A percentile compares a stretch with the other conserved stretches of the same genome.
Conservation (phyloP, 1,284 basidiomycete species). For the Ustilago crameri region DNA sequence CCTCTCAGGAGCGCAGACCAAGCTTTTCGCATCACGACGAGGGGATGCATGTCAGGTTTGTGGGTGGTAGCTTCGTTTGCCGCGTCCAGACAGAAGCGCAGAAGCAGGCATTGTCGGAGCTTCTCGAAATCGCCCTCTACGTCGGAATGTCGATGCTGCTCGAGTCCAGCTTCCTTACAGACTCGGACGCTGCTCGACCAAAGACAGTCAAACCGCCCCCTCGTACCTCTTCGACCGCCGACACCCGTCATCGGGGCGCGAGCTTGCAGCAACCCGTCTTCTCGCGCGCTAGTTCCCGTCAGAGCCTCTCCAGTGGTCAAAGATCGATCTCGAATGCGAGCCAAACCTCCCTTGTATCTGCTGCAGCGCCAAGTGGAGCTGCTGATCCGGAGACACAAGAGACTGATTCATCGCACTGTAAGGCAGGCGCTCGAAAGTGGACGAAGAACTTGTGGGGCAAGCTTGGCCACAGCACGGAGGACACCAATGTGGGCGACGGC, state of each 20-base stretch:
- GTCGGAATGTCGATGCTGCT: slow-evolving; percentile 60
- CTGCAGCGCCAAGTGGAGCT: not conserved
- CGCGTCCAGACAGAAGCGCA: slow-evolving; percentile 31
- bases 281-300: slow-evolving; percentile 22
- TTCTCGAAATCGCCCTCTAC: slow-evolving; percentile 49
- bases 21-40: slow-evolving; percentile 31
- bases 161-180: slow-evolving; percentile 53
- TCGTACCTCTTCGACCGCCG: slow-evolving; percentile 34
- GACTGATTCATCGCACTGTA: slow-evolving; percentile 4
- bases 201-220: slow-evolving; percentile 34
- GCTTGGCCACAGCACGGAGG: slow-evolving; percentile 18
- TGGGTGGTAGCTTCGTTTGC: slow-evolving; percentile 58
- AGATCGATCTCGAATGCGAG: slow-evolving; percentile 15
- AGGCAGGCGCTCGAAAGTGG: slow-evolving; percentile 32
- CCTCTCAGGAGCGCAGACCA: slow-evolving; percentile 22
- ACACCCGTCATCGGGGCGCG: slow-evolving; percentile 27
- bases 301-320: slow-evolving; percentile 18
- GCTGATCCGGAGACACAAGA: slow-evolving; percentile 7
- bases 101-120: slow-evolving; percentile 16
- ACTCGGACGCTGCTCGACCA: slow-evolving; percentile 50
- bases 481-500: slow-evolving; percentile 24
- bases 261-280: slow-evolving; percentile 24
- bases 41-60: slow-evolving; percentile 31
- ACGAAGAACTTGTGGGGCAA: slow-evolving; percentile 52
- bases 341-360: slow-evolving; percentile 5